phyloP scores from a whole-genome alignment of 441 rosid genomes.

The Corymbia citriodora region DNA sequence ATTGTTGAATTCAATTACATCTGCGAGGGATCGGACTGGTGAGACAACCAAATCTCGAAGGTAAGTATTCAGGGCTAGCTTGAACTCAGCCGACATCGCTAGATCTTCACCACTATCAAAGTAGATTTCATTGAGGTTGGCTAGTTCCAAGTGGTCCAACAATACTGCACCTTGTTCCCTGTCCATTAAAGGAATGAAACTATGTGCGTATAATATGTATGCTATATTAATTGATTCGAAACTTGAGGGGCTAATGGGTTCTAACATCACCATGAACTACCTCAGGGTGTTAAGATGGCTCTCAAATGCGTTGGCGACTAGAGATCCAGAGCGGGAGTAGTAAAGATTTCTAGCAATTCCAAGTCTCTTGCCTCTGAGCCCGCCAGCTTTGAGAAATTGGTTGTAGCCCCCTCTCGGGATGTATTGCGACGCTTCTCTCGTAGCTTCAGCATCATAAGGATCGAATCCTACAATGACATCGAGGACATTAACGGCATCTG shows the following conservation, averaged over 20 bases:
- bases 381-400: slow-evolving; percentile 5
- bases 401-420: slow-evolving; percentile 9
- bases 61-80: slow-evolving; percentile 31
- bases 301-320: not conserved
- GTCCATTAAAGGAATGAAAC: not conserved
- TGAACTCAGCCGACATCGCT: slow-evolving; percentile 13
- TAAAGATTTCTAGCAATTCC: slow-evolving; percentile 7
- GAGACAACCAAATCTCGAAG: slow-evolving; percentile 23
- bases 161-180: slow-evolving; percentile 11
- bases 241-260: not conserved
- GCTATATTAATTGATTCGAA: not conserved
- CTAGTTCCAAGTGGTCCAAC: slow-evolving; percentile 8
- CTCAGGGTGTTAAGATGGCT: slow-evolving; percentile 7
- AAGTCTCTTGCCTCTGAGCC: slow-evolving; percentile 15
- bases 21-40: slow-evolving; percentile 28
- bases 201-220: not conserved
- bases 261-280: not conserved
- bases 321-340: not conserved
- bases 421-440: not conserved
- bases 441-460: slow-evolving; percentile 6
- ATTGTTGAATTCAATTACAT: slow-evolving; percentile 36
- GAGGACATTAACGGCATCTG: slow-evolving; percentile 10
- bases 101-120: not conserved
- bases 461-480: slow-evolving; percentile 9
- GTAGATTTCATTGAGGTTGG: not conserved